Conservation (phyloP, 768 basidiomycete genomes). For the Dentipellis fragilis region DNA sequence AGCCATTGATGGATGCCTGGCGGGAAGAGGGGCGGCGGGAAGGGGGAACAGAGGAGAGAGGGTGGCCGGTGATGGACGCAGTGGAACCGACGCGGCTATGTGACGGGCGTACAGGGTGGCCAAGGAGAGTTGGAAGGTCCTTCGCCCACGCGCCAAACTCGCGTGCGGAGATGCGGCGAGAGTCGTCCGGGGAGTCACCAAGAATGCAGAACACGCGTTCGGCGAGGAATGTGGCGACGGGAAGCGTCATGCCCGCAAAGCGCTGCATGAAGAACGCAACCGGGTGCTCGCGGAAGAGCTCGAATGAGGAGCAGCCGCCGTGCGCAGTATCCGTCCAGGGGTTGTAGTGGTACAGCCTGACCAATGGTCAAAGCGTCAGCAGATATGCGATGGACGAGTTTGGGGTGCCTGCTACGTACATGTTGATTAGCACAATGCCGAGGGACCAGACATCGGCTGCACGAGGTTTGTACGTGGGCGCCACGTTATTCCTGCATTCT, state of each 20-base stretch:
- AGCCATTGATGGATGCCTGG: constrained; percentile 36
- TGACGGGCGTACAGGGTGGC: constrained; percentile 22
- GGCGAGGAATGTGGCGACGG: constrained; percentile 84
- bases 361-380: constrained; percentile 2
- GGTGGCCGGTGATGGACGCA: constrained; percentile 55
- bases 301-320: constrained; percentile 74
- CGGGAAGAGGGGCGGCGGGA: constrained; percentile 68
- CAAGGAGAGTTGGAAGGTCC: constrained; percentile 68
- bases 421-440: constrained; percentile 98
- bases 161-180: constrained; percentile 60
- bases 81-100: constrained; percentile 52
- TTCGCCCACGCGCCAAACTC: constrained; percentile 85
- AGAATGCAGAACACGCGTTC: constrained; percentile 77
- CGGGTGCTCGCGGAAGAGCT: constrained; percentile 67
- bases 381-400: constrained; percentile 4
- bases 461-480: constrained; percentile 87
- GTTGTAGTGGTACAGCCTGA: constrained; percentile 92
- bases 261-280: constrained; percentile 81
- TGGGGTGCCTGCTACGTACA: constrained; percentile 38
- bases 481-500: constrained; percentile 98
- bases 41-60: constrained; percentile 50
- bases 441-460: constrained; percentile 98
- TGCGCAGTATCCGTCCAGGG: constrained; percentile 94
- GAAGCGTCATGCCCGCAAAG: constrained; percentile 80
- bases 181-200: constrained; percentile 48